phyloP scores from a whole-genome alignment of 2,329 filamentous ascomycete species.

The Neofusicoccum sp. region DNA sequence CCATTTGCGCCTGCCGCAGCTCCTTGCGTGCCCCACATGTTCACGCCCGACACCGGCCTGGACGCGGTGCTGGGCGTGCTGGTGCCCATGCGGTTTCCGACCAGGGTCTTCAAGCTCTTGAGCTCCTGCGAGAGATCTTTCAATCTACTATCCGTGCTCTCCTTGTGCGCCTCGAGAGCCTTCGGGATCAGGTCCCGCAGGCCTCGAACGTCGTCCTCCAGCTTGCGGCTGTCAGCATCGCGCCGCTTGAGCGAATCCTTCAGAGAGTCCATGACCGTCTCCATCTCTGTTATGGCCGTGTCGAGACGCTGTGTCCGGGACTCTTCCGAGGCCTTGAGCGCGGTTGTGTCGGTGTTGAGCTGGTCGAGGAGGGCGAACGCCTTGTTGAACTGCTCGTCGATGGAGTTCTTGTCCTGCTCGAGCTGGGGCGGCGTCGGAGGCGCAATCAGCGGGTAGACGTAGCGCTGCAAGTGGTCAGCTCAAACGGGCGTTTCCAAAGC shows the following conservation, averaged over 20 bases:
- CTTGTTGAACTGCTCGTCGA: slow-evolving; percentile 90
- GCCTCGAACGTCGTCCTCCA: slow-evolving; percentile 80
- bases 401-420: slow-evolving; percentile 87
- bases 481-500: slow-evolving; percentile 19
- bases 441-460: slow-evolving; percentile 84
- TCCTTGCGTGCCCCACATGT: slow-evolving; percentile 18
- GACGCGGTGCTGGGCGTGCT: slow-evolving; percentile 11
- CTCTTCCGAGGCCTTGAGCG: slow-evolving; percentile 82
- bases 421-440: slow-evolving; percentile 92
- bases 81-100: slow-evolving; percentile 59
- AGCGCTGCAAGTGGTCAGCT: slow-evolving; percentile 58
- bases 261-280: slow-evolving; percentile 75
- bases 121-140: slow-evolving; percentile 85
- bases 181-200: slow-evolving; percentile 85
- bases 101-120: slow-evolving; percentile 86
- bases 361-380: slow-evolving; percentile 91
- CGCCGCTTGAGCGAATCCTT: slow-evolving; percentile 77
- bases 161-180: slow-evolving; percentile 84
- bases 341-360: slow-evolving; percentile 82
- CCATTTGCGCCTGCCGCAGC: slow-evolving; percentile 25
- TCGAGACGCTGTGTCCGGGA: slow-evolving; percentile 82
- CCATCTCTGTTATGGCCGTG: slow-evolving; percentile 75
- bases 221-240: slow-evolving; percentile 82
- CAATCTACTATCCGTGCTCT: slow-evolving; percentile 74
- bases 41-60: slow-evolving; percentile 17